Evolutionary conservation across 2,329 filamentous ascomycete species (phyloP).

Genomic region (Sporothrix variecibatus): DNA sequence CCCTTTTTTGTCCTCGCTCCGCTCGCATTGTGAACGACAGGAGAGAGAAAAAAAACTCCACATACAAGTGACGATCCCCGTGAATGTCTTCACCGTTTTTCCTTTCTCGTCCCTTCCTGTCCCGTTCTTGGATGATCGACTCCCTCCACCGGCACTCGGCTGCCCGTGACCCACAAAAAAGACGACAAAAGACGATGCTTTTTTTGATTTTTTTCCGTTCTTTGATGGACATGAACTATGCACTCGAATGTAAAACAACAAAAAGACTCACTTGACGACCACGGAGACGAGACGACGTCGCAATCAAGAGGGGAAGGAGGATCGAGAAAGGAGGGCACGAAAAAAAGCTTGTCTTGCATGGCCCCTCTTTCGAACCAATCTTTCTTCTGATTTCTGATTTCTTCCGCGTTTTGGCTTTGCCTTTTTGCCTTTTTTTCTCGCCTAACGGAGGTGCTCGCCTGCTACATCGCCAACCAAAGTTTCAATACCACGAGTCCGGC

Average conservation of each 20-base stretch:
- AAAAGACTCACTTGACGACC: neutral
- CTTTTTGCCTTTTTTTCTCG: neutral
- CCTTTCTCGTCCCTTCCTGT: neutral
- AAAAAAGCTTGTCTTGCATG: conserved; percentile 12
- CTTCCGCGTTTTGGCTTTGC: neutral
- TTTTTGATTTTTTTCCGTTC: neutral
- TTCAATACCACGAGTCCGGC: neutral
- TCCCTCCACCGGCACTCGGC: conserved; percentile 24
- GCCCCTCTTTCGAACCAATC: conserved; percentile 1
- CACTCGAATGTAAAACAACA: neutral
- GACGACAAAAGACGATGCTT: neutral
- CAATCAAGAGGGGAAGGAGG: neutral
- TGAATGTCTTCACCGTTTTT: conserved; percentile 2
- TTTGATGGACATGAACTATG: neutral
- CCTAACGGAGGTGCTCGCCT: neutral
- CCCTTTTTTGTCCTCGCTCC: neutral
- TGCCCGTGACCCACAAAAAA: conserved; percentile 11
- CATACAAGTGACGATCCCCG: neutral
- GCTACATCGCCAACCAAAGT: neutral
- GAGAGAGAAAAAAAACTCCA: neutral
- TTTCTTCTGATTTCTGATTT: neutral
- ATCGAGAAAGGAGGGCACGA: neutral
- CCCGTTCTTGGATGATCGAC: conserved; percentile 1
- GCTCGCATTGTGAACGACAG: neutral
- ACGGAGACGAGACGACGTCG: conserved; percentile 7